Evolutionary conservation across 768 basidiomycete genomes (phyloP).

Genomic region (Hysterangium stoloniferum): DNA sequence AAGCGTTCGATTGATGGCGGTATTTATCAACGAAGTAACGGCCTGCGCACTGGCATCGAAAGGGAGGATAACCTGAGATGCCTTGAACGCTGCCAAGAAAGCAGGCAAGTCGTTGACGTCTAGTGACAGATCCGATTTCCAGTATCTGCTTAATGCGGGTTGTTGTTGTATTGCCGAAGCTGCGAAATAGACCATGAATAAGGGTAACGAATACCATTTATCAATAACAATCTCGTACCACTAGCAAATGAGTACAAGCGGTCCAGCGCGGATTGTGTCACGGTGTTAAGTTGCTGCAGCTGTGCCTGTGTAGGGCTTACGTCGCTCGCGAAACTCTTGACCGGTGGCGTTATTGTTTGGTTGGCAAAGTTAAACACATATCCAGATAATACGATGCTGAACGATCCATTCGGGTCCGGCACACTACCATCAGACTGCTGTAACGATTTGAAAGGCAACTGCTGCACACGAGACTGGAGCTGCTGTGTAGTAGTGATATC

Average conservation of each 20-base stretch:
- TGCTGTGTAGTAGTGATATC: constrained; percentile 30
- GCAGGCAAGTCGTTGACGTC: constrained; percentile 31
- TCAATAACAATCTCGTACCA: constrained; percentile 31
- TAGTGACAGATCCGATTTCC: constrained; percentile 45
- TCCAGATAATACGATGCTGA: constrained; percentile 39
- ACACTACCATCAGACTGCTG: constrained; percentile 34
- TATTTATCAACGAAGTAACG: constrained; percentile 34
- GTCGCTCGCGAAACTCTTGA: constrained; percentile 36
- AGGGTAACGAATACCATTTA: neutral
- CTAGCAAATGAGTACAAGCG: constrained; percentile 53
- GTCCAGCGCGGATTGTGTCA: constrained; percentile 37
- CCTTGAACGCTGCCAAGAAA: constrained; percentile 41
- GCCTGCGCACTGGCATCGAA: constrained; percentile 43
- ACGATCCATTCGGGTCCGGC: constrained; percentile 19
- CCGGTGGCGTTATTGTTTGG: constrained; percentile 39
- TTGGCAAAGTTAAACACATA: constrained; percentile 53
- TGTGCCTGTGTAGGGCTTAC: constrained; percentile 42
- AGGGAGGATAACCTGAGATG: constrained; percentile 45
- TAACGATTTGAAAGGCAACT: constrained; percentile 42
- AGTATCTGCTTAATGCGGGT: constrained; percentile 43
- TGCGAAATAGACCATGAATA: constrained; percentile 19
- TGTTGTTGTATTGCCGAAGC: constrained; percentile 50
- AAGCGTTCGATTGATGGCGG: constrained; percentile 21
- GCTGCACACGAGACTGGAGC: constrained; percentile 40
- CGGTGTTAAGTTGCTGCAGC: constrained; percentile 33